Percentiles rank a stretch among this genome's conserved stretches.
These are phyloP conservation scores for Xanthoconium separans DNA, from an alignment of 1,284 basidiomycete genomes.

Conservation along the genomic window DNA sequence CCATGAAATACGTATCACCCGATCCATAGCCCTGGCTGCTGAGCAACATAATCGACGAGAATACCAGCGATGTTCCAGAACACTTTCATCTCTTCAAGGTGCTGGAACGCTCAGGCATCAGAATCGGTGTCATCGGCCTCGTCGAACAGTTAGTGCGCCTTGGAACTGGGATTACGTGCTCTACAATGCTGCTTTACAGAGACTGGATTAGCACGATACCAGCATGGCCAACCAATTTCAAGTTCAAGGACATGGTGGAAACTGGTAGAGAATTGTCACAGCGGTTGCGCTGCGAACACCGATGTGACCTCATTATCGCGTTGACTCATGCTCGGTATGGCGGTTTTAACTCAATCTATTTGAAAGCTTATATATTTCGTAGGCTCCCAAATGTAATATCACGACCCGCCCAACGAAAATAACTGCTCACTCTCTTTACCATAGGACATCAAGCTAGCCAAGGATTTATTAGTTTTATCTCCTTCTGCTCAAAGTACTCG, in stretches of 20 bases:
- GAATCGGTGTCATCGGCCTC: conserved; percentile 65
- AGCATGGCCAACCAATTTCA: conserved; percentile 65
- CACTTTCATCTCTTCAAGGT: conserved; percentile 51
- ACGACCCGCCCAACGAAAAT: conserved; percentile 30
- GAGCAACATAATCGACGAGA: conserved; percentile 56
- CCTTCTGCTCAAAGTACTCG: conserved; percentile 50
- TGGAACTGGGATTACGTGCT: background rate
- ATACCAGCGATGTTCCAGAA: conserved; percentile 48
- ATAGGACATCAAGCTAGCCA: conserved; percentile 62
- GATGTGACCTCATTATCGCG: conserved; percentile 67
- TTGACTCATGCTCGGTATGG: conserved; percentile 62
- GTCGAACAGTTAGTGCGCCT: conserved; percentile 57
- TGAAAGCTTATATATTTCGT: background rate
- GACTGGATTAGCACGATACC: conserved; percentile 74
- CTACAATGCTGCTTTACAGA: conserved; percentile 22
- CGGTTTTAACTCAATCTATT: background rate
- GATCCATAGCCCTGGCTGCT: conserved; percentile 52
- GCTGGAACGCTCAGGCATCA: conserved; percentile 56
- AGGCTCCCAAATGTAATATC: conserved; percentile 49
- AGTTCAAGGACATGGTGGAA: conserved; percentile 55
- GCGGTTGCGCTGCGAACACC: conserved; percentile 53
- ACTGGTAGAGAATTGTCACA: conserved; percentile 55
- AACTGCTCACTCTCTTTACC: conserved; percentile 31
- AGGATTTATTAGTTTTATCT: conserved; percentile 59
- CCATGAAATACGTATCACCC: background rate